Evolutionary conservation across 83 land plant genomes (phyloP), one percentile per base, ranked within the genome.

Genomic region (Larix sibirica): DNA sequence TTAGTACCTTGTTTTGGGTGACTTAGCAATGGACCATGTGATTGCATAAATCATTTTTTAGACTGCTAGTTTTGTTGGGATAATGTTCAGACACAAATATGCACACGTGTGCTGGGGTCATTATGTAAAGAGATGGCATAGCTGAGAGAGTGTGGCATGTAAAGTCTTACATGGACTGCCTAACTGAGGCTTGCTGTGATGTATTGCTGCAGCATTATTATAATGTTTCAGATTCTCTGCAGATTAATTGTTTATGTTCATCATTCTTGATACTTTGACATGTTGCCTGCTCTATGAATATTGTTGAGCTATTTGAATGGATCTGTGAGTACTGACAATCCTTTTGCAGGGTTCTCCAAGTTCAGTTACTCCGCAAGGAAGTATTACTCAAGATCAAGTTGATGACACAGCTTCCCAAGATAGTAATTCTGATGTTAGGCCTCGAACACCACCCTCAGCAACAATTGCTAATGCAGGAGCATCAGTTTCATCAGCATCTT

Each of bases 391-490:
- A 18, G 92, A 92, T 14, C 89, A 79, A 71, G 82, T 8, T 7
- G 95, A 90, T 13, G 95, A 87, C 44, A 62, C 87, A 65, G 86
- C 90, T 83, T 87, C 88, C 2, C 87, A 76, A 71, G 92, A 92
- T 31, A 83, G 83, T 82, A 85, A 85, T 76, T 59, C 88, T 83
- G 92, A 92, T 62, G 40, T 24, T 23, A 71, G 61, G 65, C 75
- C 88, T 26, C 87, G 74, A 69, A 88, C 95, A 26, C 92, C 94
- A 64, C 86, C 94, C 83, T 23, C 90, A 4, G 84, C 87, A 89
- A 84, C 26, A 81, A n/a, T 44, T 62, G 75, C 76, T 38, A 82
- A 69, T 26, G 40, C 66, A 50, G 69, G 74, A 62, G 85, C 64
- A 59, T 59, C 42, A 12, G 10, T 84, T 47, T 61, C 76, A 62